Base-by-base conservation (phyloP, 495 filamentous ascomycete genomes). In the Parathielavia appendiculata region DNA sequence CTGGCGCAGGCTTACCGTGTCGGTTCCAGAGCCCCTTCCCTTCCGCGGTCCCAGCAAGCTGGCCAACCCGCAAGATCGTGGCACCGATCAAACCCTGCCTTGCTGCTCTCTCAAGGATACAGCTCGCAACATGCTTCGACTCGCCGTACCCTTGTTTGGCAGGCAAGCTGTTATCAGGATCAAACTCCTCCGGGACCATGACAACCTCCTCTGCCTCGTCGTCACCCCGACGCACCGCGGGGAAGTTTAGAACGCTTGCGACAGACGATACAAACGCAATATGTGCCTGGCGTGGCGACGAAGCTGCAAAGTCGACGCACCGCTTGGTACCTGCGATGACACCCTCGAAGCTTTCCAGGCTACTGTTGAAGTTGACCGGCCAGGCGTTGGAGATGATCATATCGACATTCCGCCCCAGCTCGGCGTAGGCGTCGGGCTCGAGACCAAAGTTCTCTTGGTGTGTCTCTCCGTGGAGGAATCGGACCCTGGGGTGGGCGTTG, bases 331-430 rank as follows among this genome's bases (percentile, higher is more conserved):
- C 56, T 1, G 38, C 12, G 16, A 58, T 58, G 23, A 52, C 47
- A 11, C 35, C 12, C 40, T 58, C 48, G n/a, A 58, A 58, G 5
- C 32, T 35, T 12, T 58, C 56, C n/a, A 58, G 40, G 5, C 22
- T 7, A 10, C 22, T 44, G 43, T 77, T 76, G 66, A 79, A 77
- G 66, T 79, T 73, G 38, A 76, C 72, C 1, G 67, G 54, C 76
- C 76, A 80, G 41, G 73, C 74, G 52, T 75, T 76, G 62, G 77
- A 74, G 43, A 80, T 70, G 54, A 80, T 55, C 3, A 69, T 41
- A 3, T 66, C 71, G 7, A 65, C 45, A 13, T 45, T 10, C 0
- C 55, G 49, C 5, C 72, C 59, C 4, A 48, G 12, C 11, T 14
- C 47, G 7, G 53, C 17, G 56, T 66, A 72, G 4, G 46, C 34